Base-by-base conservation (phyloP, 2,329 filamentous ascomycete genomes). In the Pleoardoris graminearum region DNA sequence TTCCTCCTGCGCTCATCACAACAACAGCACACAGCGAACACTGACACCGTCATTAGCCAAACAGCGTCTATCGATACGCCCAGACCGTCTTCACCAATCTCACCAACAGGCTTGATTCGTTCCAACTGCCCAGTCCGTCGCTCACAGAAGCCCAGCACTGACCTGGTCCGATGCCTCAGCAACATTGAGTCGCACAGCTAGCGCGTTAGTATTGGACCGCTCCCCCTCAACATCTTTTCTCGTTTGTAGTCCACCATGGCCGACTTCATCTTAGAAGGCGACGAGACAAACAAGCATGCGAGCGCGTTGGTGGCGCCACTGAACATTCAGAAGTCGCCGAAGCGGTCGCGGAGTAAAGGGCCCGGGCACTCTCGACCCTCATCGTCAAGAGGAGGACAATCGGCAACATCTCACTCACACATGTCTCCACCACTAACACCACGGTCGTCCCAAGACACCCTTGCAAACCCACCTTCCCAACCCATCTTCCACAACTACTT, bases 401-500 rank as follows among this genome's bases (percentile, higher is more conserved):
- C 69, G 64, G 33, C 66, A 65, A 37, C 48, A 25, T 67, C 66
- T 17, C 67, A 72, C 25, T 67, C 67, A 16, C 86, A 91, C 60
- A 88, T 92, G 75, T 92, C 89, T 43, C 89, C 90, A 23, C 89
- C 90, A 36, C 78, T 86, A 57, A 92, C 89, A 7, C 90, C 89
- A 16, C 85, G 86, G 73, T 82, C 81, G 66, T 86, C 84, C 21
- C 81, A 82, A 67, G 86, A 90, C 68, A 78, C 82, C 59, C 79
- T 82, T 68, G 74, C 62, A 63, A 76, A 62, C 65, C 75, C 56
- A 65, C 75, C 59, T 45, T 75, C 80, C 6, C 80, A 84, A 58
- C 83, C 88, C 2, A 80, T 91, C 53, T 96, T 97, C 70, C 89
- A 95, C 80, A 96, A 94, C 78, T 99, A 96, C 69, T 80, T 99